Evolutionary conservation across 202 grass and related monocot genomes (phyloP), one percentile per base, ranked within the genome.

Genomic region (Musa balbisiana): DNA sequence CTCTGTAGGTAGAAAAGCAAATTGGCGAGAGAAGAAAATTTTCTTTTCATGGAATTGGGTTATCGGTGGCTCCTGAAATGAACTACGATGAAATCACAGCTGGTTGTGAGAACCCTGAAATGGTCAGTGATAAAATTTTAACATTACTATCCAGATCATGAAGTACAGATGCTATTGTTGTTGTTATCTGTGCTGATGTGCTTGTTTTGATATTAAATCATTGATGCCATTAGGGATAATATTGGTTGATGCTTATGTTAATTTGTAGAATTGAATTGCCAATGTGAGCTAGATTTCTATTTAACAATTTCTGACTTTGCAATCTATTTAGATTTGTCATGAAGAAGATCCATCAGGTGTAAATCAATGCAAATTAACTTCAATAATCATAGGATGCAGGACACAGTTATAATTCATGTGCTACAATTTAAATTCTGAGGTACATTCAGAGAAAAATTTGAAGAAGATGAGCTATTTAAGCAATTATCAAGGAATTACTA

Each of bases 11-110:
- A 16, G 89, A 92, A 75, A 98, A 98, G 81, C 83, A 98, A 82
- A 94, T 98, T 82, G 95, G 95, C 77, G 95, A 98, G 74, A 87
- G 52, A 86, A 94, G 95, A 76, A 83, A 86, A 68, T 87, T 98
- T 79, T 91, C 95, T 53, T 98, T 94, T 78, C 84, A 92, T 63
- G 95, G 95, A 80, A 88, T 92, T 86, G 95, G 95, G 50, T 49
- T 98, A 69, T 94, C 91, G 10, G 85, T 67, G 69, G 80, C 83
- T 69, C 88, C 87, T 82, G 89, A 98, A 88, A 59, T 92, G 74
- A 92, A 92, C 21, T 98, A 86, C 29, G 54, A 73, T 51, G 80
- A 90, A 74, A 74, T 88, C 84, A 83, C 88, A 22, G 70, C 82
- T 78, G 64, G 81, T 55, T 82, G 77, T 73, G 72, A 86, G 71